Percentiles rank a stretch among this genome's conserved stretches.
Evolutionary conservation across 345 rosid species (phyloP).

Genomic region (Brassica carinata): DNA sequence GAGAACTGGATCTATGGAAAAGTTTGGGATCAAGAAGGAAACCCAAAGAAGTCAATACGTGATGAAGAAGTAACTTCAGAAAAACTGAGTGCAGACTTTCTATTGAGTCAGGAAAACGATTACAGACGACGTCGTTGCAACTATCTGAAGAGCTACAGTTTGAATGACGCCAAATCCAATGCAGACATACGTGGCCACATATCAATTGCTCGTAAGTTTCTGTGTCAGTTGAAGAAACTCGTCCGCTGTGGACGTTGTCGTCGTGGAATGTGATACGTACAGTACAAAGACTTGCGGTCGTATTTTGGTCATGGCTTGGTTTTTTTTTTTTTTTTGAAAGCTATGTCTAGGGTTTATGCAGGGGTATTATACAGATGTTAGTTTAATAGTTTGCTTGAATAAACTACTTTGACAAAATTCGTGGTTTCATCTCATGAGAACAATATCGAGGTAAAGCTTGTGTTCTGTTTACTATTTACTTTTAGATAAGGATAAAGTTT

Average conservation of each 20-base stretch:
- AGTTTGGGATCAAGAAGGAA: conserved; percentile 31
- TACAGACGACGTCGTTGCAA: conserved; percentile 9
- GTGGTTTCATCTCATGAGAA: background rate
- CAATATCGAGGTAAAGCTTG: background rate
- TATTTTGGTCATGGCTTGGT: background rate
- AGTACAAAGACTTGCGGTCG: background rate
- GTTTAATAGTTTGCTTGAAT: background rate
- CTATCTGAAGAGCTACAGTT: conserved; percentile 23
- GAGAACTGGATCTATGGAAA: conserved; percentile 15
- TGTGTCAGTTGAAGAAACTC: conserved; percentile 27
- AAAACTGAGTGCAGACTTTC: background rate
- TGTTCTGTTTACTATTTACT: background rate
- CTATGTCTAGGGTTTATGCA: too few relatives aligned
- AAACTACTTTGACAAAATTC: background rate
- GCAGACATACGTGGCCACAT: background rate
- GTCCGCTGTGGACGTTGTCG: background rate
- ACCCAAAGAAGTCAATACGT: conserved; percentile 13
- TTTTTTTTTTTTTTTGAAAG: too few relatives aligned
- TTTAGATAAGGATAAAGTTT: background rate
- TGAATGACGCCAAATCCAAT: conserved; percentile 5
- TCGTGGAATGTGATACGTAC: background rate
- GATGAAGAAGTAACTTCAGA: conserved; percentile 11
- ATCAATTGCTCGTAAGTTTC: conserved; percentile 6
- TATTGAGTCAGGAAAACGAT: background rate
- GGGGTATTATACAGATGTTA: background rate